Evolutionary conservation across 345 rosid species (phyloP), one percentile per base, ranked within the genome.

Genomic region (Eucalyptus pauciflora): DNA sequence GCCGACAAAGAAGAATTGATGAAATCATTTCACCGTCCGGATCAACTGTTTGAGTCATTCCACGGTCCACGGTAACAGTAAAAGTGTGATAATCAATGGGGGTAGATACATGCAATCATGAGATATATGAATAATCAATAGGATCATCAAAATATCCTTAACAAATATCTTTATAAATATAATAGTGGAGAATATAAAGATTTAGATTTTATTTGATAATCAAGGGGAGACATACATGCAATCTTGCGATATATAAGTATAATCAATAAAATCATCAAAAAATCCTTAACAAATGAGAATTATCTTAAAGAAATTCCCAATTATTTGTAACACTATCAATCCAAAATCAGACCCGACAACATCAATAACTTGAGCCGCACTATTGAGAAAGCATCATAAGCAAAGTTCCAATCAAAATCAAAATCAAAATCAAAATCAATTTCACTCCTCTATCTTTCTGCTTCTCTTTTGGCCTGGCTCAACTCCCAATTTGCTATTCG

Each of bases 31-130:
- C 27, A 17, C 2, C 8, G 5, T 37, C 22, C 14, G 46, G 8
- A 71, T 71, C 43, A 3, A 71, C 27, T 1, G 24, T 5, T 17
- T 2, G 45, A 33, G 45, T 9, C 45, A 33, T 4, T 33, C 11
- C 80, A 69, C 45, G 13, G 13, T 69, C 80, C 45, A 16, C 2
- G 18, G 13, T 14, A 8, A 16, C 3, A 69, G 11, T 56, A 56
- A 22, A 56, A 9, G 27, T 56, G 24, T 18, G 56, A 52, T 52
- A 18, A 18, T 3, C 0, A 52, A 52, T 1, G 56, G 56, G 24
- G 0, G n/a, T n/a, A n/a, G n/a, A n/a, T n/a, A 3, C 24, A 18
- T 52, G 24, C 56, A 7, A 52, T 52, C 0, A 52, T 18, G 4
- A 52, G 24, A 52, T 18, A 52, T 1, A 18, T 18, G 10, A 52